A percentile compares a stretch with the other conserved stretches of the same genome.
Conservation (phyloP, 768 basidiomycete species). For the Suillus ampliporus region DNA sequence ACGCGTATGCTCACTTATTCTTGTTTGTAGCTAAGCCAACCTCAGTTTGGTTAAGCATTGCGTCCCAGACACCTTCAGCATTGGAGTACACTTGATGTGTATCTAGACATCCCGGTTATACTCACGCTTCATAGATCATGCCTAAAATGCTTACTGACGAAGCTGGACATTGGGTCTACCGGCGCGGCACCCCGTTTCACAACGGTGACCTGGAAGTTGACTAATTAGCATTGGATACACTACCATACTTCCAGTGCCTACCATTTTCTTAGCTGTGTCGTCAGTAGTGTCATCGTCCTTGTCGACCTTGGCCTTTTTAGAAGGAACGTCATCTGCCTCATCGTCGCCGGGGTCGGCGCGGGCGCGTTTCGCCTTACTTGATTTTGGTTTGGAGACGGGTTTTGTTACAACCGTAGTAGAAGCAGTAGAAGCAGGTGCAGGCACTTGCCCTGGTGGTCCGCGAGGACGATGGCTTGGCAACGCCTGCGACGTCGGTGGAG, state of each 20-base stretch:
- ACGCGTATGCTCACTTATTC: slow-evolving; percentile 50
- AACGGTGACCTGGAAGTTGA: slow-evolving; percentile 46
- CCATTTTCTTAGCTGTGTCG: slow-evolving; percentile 47
- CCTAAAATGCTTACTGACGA: slow-evolving; percentile 47
- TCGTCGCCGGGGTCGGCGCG: slow-evolving; percentile 20
- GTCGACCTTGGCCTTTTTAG: slow-evolving; percentile 27
- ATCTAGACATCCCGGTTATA: slow-evolving; percentile 32
- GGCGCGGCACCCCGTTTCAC: slow-evolving; percentile 61
- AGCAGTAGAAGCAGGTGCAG: slow-evolving; percentile 28
- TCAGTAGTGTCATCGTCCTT: slow-evolving; percentile 33
- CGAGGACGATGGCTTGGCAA: slow-evolving; percentile 28
- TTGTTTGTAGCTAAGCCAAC: slow-evolving; percentile 48
- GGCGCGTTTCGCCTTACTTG: slow-evolving; percentile 29
- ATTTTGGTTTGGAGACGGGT: slow-evolving; percentile 33
- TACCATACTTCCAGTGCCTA: slow-evolving; percentile 21
- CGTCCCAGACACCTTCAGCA: slow-evolving; percentile 55
- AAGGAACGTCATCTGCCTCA: slow-evolving; percentile 9
- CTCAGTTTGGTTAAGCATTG: slow-evolving; percentile 67
- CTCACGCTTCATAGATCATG: neutral
- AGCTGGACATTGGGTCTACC: slow-evolving; percentile 53
- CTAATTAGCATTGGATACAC: slow-evolving; percentile 1
- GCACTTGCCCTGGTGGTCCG: slow-evolving; percentile 42
- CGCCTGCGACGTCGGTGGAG: slow-evolving; percentile 26
- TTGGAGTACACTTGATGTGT: slow-evolving; percentile 57
- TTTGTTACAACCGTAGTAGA: slow-evolving; percentile 30